Conservation (phyloP, 768 basidiomycete species). For the Mycena crocata region DNA sequence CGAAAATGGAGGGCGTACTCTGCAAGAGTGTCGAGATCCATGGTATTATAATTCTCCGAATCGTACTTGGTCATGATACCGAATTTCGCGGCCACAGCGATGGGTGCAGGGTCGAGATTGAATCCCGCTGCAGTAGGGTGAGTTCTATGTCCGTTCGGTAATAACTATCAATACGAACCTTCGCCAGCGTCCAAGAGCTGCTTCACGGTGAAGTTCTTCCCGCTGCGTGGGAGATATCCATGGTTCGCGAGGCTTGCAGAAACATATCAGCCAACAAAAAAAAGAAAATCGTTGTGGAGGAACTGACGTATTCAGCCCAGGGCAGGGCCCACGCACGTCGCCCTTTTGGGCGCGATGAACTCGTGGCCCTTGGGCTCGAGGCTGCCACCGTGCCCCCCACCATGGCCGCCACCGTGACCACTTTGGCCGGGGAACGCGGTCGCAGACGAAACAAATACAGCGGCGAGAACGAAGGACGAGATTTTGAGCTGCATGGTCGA, state of each 20-base stretch:
- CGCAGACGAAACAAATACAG: too few species aligned
- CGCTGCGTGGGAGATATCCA: slow-evolving; percentile 1
- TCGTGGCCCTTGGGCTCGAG: too few species aligned
- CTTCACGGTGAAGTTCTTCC: background rate
- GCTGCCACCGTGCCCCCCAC: too few species aligned
- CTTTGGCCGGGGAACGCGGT: too few species aligned
- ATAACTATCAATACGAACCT: background rate
- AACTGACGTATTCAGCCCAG: too few species aligned
- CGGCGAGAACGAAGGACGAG: too few species aligned
- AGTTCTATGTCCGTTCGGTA: background rate
- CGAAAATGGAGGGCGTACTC: background rate
- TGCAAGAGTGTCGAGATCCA: background rate
- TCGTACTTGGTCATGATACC: slow-evolving; percentile 1
- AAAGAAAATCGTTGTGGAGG: too few species aligned
- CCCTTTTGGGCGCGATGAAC: too few species aligned
- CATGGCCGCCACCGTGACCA: too few species aligned
- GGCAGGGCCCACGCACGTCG: too few species aligned
- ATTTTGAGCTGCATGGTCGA: too few species aligned
- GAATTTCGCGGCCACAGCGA: slow-evolving; percentile 7
- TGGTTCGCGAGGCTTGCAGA: slow-evolving; percentile 28
- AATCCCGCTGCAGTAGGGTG: background rate
- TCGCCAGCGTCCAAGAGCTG: background rate
- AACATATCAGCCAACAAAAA: too few species aligned
- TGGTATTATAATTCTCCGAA: background rate
- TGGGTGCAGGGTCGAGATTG: slow-evolving; percentile 11